Evolutionary conservation across 2,329 filamentous ascomycete species (phyloP), one percentile per base, ranked within the genome.

Genomic region (Calycina marina): DNA sequence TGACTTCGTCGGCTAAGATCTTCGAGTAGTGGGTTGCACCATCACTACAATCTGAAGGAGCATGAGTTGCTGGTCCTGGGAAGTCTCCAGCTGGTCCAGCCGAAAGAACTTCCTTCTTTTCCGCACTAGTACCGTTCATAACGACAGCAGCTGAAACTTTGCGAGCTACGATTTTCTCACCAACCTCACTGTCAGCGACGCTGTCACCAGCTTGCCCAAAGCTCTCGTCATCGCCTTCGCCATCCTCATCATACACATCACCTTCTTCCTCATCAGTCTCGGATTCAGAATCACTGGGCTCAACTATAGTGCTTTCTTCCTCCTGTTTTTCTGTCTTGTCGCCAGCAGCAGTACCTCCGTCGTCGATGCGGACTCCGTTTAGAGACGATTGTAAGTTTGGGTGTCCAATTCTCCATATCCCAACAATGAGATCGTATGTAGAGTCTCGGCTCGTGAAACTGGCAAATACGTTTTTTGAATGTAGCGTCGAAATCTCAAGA

Each of bases 351-450:
- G n/a, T n/a, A 4, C 83, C 79, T 1, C 73, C 77, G 40, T 83
- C 76, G 41, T 86, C 81, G 3, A 94, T 65, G 9, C 73, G 70
- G 8, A 92, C 83, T 3, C 90, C 88, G 41, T 94, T 94, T 3
- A 93, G 62, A 4, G 84, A 92, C 52, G 85, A 93, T 54, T 84
- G 83, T 17, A 98, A 60, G 34, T 84, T 83, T 2, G 90, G 88
- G 53, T 98, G 90, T 11, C 83, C 90, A 17, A 94, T 78, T 55
- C 93, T 93, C 90, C 90, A 98, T 37, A 98, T 96, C 38, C 92
- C 92, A 43, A 98, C 80, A 51, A 98, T 86, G 28, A 98, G 62
- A 52, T 98, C 92, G 51, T 96, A 98, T 0, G 92, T 96, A 3
- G 86, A 84, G 56, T 98, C 90, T 52, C 90, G 71, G 49, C 84